Evolutionary conservation across 2,329 filamentous ascomycete genomes (phyloP).

Genomic region (Alternaria longipes): DNA sequence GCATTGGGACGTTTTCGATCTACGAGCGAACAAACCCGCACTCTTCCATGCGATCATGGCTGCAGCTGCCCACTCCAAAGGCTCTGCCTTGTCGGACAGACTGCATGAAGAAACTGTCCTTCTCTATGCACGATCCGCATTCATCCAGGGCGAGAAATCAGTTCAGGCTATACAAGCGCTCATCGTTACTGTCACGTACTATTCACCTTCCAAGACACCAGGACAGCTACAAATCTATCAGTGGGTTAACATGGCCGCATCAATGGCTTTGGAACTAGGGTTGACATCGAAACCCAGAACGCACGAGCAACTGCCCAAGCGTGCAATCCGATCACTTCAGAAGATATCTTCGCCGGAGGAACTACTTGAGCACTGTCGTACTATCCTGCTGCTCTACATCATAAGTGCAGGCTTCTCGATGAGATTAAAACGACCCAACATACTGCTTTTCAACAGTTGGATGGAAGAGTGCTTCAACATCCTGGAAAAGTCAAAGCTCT

Average conservation of each 20-base stretch:
- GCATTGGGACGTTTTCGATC: constrained; percentile 43
- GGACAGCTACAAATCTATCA: constrained; percentile 48
- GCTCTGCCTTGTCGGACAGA: constrained; percentile 41
- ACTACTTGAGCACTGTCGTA: constrained; percentile 47
- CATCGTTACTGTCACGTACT: constrained; percentile 47
- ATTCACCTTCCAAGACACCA: constrained; percentile 45
- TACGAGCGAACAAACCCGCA: constrained; percentile 44
- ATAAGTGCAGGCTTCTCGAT: constrained; percentile 47
- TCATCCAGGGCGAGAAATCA: constrained; percentile 50
- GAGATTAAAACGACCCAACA: constrained; percentile 46
- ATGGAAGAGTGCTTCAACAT: constrained; percentile 47
- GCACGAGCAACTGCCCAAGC: constrained; percentile 50
- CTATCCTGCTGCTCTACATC: constrained; percentile 44
- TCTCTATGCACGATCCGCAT: constrained; percentile 44
- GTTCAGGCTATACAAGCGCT: constrained; percentile 49
- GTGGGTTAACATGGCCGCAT: constrained; percentile 48
- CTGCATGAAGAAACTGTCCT: constrained; percentile 47
- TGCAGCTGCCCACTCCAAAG: constrained; percentile 46
- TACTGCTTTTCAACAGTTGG: constrained; percentile 49
- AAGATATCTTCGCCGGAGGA: constrained; percentile 48
- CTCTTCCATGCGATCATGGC: constrained; percentile 51
- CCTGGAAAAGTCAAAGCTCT: constrained; percentile 42
- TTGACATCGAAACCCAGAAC: constrained; percentile 48
- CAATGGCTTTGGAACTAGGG: constrained; percentile 50
- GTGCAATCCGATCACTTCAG: constrained; percentile 43